Evolutionary conservation across 2,329 filamentous ascomycete genomes (phyloP).

Genomic region (Zymoseptoria crescenta): DNA sequence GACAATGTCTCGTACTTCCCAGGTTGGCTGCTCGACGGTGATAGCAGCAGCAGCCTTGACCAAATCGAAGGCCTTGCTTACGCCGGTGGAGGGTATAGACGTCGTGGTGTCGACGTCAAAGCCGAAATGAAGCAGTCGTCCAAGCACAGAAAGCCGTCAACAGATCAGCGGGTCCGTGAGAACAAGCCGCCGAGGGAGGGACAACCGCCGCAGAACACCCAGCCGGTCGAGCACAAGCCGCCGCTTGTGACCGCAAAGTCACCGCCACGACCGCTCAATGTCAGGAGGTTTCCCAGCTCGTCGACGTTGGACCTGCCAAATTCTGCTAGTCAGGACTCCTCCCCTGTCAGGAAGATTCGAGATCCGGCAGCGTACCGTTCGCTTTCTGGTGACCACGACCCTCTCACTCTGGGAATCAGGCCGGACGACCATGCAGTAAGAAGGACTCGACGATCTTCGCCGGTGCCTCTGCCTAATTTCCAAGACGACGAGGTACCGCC

Average conservation of each 20-base stretch:
- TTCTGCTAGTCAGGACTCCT: neutral
- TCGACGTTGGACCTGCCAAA: neutral
- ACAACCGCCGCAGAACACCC: neutral
- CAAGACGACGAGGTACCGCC: neutral
- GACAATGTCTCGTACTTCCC: neutral
- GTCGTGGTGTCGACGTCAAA: conserved; percentile 9
- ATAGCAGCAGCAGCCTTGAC: too few relatives aligned
- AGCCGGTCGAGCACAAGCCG: neutral
- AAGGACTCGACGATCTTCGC: neutral
- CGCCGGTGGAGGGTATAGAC: conserved; percentile 14
- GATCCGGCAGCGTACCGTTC: neutral
- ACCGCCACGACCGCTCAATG: neutral
- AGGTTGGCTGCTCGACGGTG: neutral
- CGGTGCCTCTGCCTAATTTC: neutral
- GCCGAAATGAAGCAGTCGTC: neutral
- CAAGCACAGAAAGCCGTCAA: neutral
- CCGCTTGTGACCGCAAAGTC: neutral
- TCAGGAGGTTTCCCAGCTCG: neutral
- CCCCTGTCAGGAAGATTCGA: neutral
- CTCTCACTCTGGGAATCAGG: neutral
- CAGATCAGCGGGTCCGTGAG: too few relatives aligned
- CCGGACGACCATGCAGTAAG: neutral
- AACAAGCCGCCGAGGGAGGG: neutral
- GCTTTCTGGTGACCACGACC: neutral
- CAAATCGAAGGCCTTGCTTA: conserved; percentile 14